phyloP scores from a whole-genome alignment of 2,329 filamentous ascomycete genomes.

The Colletotrichum euphorbiae region DNA sequence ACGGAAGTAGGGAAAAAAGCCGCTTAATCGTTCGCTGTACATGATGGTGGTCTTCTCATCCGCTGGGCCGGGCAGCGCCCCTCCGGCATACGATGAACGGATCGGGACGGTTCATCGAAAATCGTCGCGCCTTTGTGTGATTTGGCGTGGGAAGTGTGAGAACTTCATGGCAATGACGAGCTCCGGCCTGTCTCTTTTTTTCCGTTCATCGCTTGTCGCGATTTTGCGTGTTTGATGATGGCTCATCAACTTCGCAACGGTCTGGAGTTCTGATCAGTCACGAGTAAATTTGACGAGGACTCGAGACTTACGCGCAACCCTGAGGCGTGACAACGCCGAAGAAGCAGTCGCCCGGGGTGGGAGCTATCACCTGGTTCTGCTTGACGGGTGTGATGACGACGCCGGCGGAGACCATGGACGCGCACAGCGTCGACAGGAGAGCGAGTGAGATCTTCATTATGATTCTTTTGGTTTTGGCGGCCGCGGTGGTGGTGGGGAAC shows the following conservation, averaged over 20 bases:
- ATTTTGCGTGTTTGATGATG: background rate
- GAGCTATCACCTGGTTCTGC: slow-evolving; percentile 62
- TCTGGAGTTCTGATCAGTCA: background rate
- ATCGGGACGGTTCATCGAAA: slow-evolving; percentile 23
- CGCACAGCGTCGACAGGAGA: slow-evolving; percentile 56
- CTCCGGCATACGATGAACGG: background rate
- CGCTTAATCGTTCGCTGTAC: background rate
- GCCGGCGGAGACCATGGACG: slow-evolving; percentile 62
- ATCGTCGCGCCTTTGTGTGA: background rate
- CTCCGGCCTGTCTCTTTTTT: slow-evolving; percentile 24
- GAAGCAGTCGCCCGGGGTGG: slow-evolving; percentile 61
- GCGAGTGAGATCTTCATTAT: slow-evolving; percentile 53
- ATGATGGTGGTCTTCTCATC: too few relatives aligned
- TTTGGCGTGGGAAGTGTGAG: background rate
- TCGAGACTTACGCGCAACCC: slow-evolving; percentile 65
- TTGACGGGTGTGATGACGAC: slow-evolving; percentile 67
- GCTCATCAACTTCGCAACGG: slow-evolving; percentile 12
- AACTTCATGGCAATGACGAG: slow-evolving; percentile 13
- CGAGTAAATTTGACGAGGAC: too few relatives aligned
- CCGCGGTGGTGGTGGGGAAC: too few relatives aligned
- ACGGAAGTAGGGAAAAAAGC: background rate
- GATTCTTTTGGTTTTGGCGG: background rate
- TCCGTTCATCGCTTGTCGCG: slow-evolving; percentile 5
- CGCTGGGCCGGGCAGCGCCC: too few relatives aligned
- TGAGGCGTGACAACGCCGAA: slow-evolving; percentile 67